phyloP scores from a whole-genome alignment of 2,329 filamentous ascomycete species.

The Curvularia verruculosa region DNA sequence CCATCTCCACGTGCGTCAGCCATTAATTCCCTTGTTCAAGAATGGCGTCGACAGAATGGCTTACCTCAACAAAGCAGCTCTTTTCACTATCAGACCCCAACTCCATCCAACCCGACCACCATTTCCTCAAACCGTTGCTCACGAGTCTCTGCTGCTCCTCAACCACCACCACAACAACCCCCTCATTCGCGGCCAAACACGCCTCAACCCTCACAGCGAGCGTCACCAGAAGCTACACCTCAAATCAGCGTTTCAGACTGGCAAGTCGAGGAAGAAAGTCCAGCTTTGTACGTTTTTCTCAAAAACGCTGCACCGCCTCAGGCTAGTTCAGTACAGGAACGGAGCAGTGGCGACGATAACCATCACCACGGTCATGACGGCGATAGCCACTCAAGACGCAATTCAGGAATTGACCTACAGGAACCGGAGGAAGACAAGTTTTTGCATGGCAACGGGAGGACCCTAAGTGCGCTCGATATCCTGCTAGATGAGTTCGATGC shows the following conservation, averaged over 20 bases:
- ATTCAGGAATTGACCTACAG: background rate
- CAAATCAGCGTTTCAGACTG: background rate
- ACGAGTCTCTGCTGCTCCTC: background rate
- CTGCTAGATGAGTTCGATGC: background rate
- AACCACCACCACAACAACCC: too few species aligned
- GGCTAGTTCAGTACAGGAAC: background rate
- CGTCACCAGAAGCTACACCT: background rate
- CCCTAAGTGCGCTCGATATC: background rate
- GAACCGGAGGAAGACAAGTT: background rate
- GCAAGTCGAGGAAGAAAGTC: background rate
- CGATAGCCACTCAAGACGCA: background rate
- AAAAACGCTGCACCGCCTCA: background rate
- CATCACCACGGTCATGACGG: too few species aligned
- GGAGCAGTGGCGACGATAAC: background rate
- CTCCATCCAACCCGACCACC: background rate
- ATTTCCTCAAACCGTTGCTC: background rate
- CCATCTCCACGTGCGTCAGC: background rate
- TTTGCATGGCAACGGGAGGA: background rate
- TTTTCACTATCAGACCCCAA: too few species aligned
- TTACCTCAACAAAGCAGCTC: too few species aligned
- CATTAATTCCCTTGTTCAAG: background rate
- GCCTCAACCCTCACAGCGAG: too few species aligned
- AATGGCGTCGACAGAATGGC: background rate
- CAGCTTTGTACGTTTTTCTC: background rate
- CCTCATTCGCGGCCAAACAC: background rate